Evolutionary conservation across 2,329 filamentous ascomycete species (phyloP).

Genomic region (Beauveria sp.): DNA sequence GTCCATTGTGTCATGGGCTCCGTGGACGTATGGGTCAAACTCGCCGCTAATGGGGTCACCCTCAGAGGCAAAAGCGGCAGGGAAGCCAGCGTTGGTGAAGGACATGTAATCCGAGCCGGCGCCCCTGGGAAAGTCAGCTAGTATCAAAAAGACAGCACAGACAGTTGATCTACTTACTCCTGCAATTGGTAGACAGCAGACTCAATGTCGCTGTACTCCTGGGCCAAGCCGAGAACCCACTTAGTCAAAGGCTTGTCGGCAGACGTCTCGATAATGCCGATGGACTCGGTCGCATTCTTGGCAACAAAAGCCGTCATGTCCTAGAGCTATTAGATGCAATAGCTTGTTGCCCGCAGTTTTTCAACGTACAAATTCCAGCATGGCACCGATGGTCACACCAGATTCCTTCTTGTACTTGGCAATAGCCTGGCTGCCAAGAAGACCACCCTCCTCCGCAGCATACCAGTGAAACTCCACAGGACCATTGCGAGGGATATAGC

Average conservation of each 20-base stretch:
- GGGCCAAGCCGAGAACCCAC: conserved; percentile 26
- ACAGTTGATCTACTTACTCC: conserved; percentile 15
- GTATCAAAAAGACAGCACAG: not conserved
- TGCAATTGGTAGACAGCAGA: conserved; percentile 25
- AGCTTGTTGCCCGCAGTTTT: conserved; percentile 39
- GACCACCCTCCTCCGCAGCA: conserved; percentile 67
- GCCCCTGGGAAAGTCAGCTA: conserved; percentile 15
- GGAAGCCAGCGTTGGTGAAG: conserved; percentile 30
- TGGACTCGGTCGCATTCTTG: conserved; percentile 29
- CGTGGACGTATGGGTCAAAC: conserved; percentile 31
- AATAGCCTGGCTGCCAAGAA: conserved; percentile 57
- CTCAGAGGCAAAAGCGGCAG: conserved; percentile 30
- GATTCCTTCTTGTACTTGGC: conserved; percentile 59
- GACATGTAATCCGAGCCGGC: conserved; percentile 36
- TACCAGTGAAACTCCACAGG: conserved; percentile 74
- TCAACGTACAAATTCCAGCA: conserved; percentile 50
- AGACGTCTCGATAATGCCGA: conserved; percentile 30
- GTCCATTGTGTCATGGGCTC: conserved; percentile 27
- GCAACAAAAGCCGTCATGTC: conserved; percentile 34
- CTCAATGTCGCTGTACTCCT: conserved; percentile 29
- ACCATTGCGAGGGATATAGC: conserved; percentile 24
- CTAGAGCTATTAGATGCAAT: conserved; percentile 47
- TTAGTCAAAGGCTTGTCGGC: conserved; percentile 28
- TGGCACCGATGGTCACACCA: conserved; percentile 58
- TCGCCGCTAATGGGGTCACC: conserved; percentile 29